Conservation (phyloP, 78 protist species). For the Anaeramoeba flamelloides region DNA sequence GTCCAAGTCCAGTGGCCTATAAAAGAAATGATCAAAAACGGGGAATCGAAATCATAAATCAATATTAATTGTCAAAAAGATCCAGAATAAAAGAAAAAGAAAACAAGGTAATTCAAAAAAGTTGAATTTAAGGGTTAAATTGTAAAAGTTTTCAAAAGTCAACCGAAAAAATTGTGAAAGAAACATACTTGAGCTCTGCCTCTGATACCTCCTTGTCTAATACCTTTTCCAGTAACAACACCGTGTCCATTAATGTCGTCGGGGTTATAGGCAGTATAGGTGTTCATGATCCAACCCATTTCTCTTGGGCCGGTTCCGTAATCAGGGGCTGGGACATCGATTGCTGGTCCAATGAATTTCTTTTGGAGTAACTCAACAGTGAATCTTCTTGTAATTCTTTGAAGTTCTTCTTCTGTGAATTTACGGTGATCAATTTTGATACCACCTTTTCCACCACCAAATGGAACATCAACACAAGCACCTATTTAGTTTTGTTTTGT, state of each 20-base stretch:
- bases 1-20: constrained; percentile 80
- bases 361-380: constrained; percentile 48
- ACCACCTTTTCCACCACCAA: constrained; percentile 82
- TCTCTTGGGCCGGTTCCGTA: constrained; percentile 67
- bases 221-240: constrained; percentile 74
- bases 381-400: constrained; percentile 61
- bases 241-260: constrained; percentile 49
- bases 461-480: constrained; percentile 75
- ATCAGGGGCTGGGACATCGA: constrained; percentile 76
- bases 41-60: too few species aligned
- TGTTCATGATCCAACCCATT: constrained; percentile 63
- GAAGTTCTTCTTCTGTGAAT: constrained; percentile 52
- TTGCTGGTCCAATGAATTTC: constrained; percentile 66
- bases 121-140: too few species aligned
- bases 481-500: too few species aligned
- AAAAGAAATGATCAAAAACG: too few species aligned
- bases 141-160: too few species aligned
- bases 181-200: constrained; percentile 73
- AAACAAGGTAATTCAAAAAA: too few species aligned
- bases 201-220: constrained; percentile 56
- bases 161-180: too few species aligned
- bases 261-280: constrained; percentile 33
- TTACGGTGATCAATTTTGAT: constrained; percentile 59
- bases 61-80: too few species aligned
- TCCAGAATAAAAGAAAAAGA: too few species aligned